Conservation (phyloP, 768 basidiomycete species). For the Suillus bovinus region DNA sequence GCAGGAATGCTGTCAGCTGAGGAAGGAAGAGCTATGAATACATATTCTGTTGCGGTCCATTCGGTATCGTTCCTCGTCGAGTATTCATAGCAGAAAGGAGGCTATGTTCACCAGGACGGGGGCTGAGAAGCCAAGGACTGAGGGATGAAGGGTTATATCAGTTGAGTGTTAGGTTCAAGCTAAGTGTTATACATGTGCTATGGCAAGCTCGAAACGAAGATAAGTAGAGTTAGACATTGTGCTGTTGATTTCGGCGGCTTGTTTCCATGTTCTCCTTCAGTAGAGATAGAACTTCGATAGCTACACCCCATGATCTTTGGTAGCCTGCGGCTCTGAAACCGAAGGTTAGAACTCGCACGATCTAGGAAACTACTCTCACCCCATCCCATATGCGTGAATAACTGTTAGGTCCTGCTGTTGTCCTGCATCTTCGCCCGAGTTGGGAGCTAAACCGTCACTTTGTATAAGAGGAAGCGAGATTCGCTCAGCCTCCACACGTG, state of each 20-base stretch:
- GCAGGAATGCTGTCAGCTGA: no score
- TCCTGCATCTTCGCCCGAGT: conserved; percentile 14
- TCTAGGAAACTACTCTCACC: conserved; percentile 32
- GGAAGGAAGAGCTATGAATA: no score
- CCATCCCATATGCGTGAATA: conserved; percentile 64
- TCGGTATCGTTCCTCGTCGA: neutral
- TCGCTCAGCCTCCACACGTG: conserved; percentile 53
- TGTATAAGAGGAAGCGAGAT: conserved; percentile 35
- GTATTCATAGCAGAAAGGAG: neutral
- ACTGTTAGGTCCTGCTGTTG: conserved; percentile 32
- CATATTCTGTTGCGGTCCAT: no score
- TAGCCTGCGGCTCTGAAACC: conserved; percentile 37
- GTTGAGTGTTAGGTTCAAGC: neutral
- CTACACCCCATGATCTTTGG: conserved; percentile 46
- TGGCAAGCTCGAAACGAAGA: neutral
- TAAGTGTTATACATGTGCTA: neutral
- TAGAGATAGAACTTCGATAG: conserved; percentile 36
- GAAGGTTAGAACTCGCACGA: conserved; percentile 16
- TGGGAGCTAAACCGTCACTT: conserved; percentile 9
- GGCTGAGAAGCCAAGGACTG: neutral
- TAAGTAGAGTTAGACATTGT: no score
- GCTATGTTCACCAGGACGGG: neutral
- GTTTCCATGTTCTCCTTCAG: conserved; percentile 16
- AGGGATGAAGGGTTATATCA: neutral
- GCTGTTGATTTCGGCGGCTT: neutral